Percentiles rank a stretch among this genome's conserved stretches.
Conservation (phyloP, 345 rosid species). For the Brassica carinata region DNA sequence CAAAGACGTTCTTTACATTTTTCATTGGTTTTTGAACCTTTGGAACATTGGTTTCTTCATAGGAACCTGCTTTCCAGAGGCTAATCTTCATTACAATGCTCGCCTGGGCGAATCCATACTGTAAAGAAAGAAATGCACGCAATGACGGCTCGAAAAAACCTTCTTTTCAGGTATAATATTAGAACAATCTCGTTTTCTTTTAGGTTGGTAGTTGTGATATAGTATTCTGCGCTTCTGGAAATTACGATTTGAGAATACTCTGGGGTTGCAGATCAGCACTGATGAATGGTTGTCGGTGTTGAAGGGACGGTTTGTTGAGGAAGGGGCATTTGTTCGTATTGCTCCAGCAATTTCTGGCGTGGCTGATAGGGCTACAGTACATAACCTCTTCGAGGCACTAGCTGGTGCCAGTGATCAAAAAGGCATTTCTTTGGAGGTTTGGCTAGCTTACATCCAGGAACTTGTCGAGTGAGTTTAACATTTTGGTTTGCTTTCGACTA, state of each 20-base stretch:
- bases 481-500: constrained; percentile 14
- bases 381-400: constrained; percentile 85
- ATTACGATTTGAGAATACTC: neutral
- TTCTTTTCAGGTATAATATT: constrained; percentile 61
- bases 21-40: neutral
- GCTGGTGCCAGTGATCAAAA: constrained; percentile 49
- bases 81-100: constrained; percentile 92
- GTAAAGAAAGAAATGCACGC: constrained; percentile 43
- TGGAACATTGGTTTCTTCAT: neutral
- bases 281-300: constrained; percentile 38
- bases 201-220: constrained; percentile 8
- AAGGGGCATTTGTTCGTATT: constrained; percentile 86
- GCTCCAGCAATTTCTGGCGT: constrained; percentile 88
- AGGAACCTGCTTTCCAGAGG: constrained; percentile 95
- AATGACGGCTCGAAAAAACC: constrained; percentile 44
- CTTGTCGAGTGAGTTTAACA: constrained; percentile 78
- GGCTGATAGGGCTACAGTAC: constrained; percentile 85
- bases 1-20: neutral
- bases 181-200: constrained; percentile 1
- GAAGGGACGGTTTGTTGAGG: constrained; percentile 72
- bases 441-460: constrained; percentile 81
- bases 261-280: constrained; percentile 16
- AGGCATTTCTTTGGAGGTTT: constrained; percentile 75
- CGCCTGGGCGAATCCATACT: constrained; percentile 87
- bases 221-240: neutral